phyloP scores from a whole-genome alignment of 129 eudicot species.

The Flaveria brownii region DNA sequence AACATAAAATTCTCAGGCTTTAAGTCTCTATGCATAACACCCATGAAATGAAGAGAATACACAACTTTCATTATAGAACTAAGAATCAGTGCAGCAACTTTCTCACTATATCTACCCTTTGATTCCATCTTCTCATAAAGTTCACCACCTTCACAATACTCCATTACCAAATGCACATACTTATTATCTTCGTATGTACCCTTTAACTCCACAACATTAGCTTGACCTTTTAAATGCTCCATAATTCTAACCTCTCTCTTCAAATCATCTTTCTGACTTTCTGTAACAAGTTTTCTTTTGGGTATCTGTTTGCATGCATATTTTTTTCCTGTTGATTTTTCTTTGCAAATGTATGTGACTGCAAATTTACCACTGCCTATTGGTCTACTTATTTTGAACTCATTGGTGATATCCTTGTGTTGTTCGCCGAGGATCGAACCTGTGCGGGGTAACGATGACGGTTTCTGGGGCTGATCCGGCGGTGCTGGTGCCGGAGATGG shows the following conservation, averaged over 20 bases:
- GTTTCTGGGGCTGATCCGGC: conserved; percentile 11
- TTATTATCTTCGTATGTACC: conserved; percentile 63
- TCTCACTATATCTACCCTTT: conserved; percentile 68
- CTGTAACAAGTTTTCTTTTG: conserved; percentile 63
- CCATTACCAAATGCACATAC: conserved; percentile 76
- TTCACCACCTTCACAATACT: conserved; percentile 91
- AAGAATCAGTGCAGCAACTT: conserved; percentile 71
- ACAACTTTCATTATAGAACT: conserved; percentile 78
- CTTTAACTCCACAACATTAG: conserved; percentile 60
- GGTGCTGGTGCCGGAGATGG: conserved; percentile 7
- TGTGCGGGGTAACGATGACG: conserved; percentile 18
- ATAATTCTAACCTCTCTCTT: conserved; percentile 67
- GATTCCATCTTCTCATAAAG: conserved; percentile 75
- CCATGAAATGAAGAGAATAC: conserved; percentile 77
- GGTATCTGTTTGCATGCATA: conserved; percentile 80
- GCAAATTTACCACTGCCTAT: conserved; percentile 80
- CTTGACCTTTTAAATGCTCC: conserved; percentile 69
- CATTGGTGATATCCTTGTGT: conserved; percentile 39
- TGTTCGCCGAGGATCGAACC: conserved; percentile 58
- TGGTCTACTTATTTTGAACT: conserved; percentile 51
- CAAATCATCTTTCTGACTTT: conserved; percentile 67
- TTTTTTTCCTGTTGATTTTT: conserved; percentile 48
- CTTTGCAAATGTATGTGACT: conserved; percentile 58
- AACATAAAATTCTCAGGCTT: conserved; percentile 90
- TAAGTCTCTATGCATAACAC: conserved; percentile 86